Conservation (phyloP, 2,329 filamentous ascomycete genomes). For the Anisogramma anomala region DNA sequence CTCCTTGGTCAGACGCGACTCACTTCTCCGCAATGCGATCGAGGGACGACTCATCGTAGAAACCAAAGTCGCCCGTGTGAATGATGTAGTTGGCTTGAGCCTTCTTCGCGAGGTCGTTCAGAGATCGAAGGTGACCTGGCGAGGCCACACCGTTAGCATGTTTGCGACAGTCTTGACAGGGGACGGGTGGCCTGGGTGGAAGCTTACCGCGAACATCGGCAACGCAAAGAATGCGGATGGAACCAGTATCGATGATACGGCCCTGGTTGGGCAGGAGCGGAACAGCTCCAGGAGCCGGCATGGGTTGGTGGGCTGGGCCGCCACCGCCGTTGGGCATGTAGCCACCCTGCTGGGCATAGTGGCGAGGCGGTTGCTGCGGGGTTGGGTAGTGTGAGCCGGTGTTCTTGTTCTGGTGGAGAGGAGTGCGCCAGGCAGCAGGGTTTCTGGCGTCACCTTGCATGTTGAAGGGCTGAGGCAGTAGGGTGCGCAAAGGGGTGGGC, state of each 20-base stretch:
- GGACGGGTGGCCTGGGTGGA: neutral
- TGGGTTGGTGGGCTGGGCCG: conserved; percentile 28
- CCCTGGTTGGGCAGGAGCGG: conserved; percentile 58
- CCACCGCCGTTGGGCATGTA: conserved; percentile 54
- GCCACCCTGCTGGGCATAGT: conserved; percentile 38
- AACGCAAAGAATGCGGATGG: conserved; percentile 57
- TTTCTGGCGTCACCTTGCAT: conserved; percentile 11
- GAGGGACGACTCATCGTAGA: conserved; percentile 92
- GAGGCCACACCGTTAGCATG: conserved; percentile 9
- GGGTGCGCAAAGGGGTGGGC: neutral
- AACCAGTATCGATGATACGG: conserved; percentile 52
- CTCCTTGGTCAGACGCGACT: conserved; percentile 25
- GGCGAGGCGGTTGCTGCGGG: conserved; percentile 21
- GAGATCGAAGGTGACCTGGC: conserved; percentile 80
- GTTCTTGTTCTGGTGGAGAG: conserved; percentile 7
- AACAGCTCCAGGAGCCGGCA: conserved; percentile 46
- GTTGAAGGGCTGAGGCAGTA: neutral
- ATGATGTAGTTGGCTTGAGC: conserved; percentile 95
- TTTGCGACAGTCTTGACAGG: conserved; percentile 1
- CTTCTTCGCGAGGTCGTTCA: conserved; percentile 92
- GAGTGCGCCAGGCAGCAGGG: conserved; percentile 13
- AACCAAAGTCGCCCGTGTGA: conserved; percentile 97
- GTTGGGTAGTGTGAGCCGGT: conserved; percentile 13
- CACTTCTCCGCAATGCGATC: conserved; percentile 98
- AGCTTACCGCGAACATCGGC: conserved; percentile 58